Base-by-base conservation (phyloP, 345 rosid species). In the Salix udensis region DNA sequence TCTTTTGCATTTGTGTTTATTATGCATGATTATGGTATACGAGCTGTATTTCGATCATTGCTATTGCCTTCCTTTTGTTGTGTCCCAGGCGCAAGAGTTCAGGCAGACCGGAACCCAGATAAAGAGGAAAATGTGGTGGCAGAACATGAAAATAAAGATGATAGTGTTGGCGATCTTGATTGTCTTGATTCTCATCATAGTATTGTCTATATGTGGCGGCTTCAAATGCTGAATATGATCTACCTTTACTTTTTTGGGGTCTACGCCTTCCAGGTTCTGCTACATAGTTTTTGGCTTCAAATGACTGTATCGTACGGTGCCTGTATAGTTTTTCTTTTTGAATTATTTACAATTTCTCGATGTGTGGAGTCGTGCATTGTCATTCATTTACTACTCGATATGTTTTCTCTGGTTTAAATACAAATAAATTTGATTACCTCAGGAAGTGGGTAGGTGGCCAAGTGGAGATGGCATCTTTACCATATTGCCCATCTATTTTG, bases 121-220 rank as follows among this genome's bases (percentile, higher is more conserved):
- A 85, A 85, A 87, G 86, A 85, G 96, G 81, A 91, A 84, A 86
- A 87, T 91, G 93, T 91, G 96, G 96, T 37, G 86, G 30, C 86
- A 87, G 82, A 89, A 81, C 89, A 88, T 89, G 91, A 94, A 88
- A 82, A 82, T 89, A 46, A 94, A 92, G 87, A 87, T 91, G 68
- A 85, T 91, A 60, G 88, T 85, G 70, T 82, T 88, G 65, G 92
- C 83, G 46, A 84, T 90, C 79, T 37, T 92, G 66, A 76, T 89
- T 28, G 89, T 86, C 9, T 52, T 88, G 82, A 85, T 92, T 79
- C 91, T 92, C 76, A 88, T 89, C 82, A 83, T 88, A 21, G 86
- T 89, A 31, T 80, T 87, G 71, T 86, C 91, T 14, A 44, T 80
- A 62, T 92, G 88, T 58, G 14, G 73, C 53, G 78, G 82, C 78